Evolutionary conservation across 2,329 filamentous ascomycete species (phyloP), one percentile per base, ranked within the genome.

Genomic region (Torrubiella hemipterigena): DNA sequence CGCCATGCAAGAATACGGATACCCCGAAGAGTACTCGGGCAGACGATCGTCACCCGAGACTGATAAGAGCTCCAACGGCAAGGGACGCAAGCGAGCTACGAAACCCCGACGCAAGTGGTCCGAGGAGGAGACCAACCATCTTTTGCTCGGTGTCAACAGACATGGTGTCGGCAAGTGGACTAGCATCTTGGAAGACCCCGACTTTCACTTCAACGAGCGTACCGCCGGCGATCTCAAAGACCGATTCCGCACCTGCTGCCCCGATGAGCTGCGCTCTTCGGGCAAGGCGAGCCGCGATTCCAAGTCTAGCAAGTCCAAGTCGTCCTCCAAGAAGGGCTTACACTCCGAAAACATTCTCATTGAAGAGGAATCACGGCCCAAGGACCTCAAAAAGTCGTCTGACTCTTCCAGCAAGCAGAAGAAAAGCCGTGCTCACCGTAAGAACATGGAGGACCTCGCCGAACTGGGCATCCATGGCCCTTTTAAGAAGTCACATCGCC

Each of bases 161-260:
- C 65, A 79, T 43, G 75, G 75, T 1, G 67, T 79, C 7, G 75
- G 74, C 22, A 73, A 70, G 42, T 79, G 74, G 74, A 76, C 70
- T 7, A 68, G 61, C 34, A 79, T 79, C 19, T 52, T 78, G 16
- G 70, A 75, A 30, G 75, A 79, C 37, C 51, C 63, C 0, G 65
- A 65, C 25, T 79, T 75, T 45, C 59, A 50, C 9, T 79, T 79
- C 53, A 73, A 76, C 42, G 63, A 62, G 12, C 65, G 75, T 36
- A 70, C 67, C 2, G 70, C 73, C 4, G 71, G 71, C 7, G 74
- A 79, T 43, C 49, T 79, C 30, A 79, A 79, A 47, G 74, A 79
- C 47, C 62, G 75, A 10, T 79, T 78, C 44, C 63, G 74, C 30
- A 79, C 74, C 4, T 78, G 73, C 45, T 78, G 73, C 38, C 74